phyloP scores from a whole-genome alignment of 2,329 filamentous ascomycete genomes.

The Colletotrichum sp. region DNA sequence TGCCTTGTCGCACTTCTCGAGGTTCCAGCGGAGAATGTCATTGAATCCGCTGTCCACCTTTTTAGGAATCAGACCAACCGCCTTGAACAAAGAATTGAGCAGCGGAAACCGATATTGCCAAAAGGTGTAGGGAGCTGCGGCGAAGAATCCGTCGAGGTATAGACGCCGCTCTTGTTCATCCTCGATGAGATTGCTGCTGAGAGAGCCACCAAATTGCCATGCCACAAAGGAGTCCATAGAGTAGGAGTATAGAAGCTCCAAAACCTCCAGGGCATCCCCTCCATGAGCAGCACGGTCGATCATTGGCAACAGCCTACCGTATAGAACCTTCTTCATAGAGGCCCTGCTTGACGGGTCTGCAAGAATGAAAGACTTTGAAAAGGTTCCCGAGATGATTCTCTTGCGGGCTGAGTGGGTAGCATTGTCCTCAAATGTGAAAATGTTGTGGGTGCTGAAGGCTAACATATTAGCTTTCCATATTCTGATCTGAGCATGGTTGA shows the following conservation, averaged over 20 bases:
- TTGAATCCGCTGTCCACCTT: not conserved
- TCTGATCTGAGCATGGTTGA: not conserved
- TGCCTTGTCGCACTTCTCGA: not conserved
- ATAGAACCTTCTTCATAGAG: not conserved
- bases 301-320: not conserved
- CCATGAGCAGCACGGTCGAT: not conserved
- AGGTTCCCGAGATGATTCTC: not conserved
- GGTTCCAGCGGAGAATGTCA: not conserved
- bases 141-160: not conserved
- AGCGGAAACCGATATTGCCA: not conserved
- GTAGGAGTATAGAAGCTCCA: not conserved
- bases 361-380: not conserved
- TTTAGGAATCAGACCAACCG: not conserved
- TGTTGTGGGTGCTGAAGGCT: not conserved
- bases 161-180: not conserved
- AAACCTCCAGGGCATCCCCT: not conserved
- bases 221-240: not conserved
- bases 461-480: not conserved
- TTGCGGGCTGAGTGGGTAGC: not conserved
- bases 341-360: not conserved
- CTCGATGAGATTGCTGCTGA: not conserved
- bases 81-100: not conserved
- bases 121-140: not conserved
- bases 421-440: not conserved
- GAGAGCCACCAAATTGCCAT: not conserved